These are phyloP conservation scores for Epithele typhae DNA, from an alignment of 768 basidiomycete species.

Conservation along the genomic window DNA sequence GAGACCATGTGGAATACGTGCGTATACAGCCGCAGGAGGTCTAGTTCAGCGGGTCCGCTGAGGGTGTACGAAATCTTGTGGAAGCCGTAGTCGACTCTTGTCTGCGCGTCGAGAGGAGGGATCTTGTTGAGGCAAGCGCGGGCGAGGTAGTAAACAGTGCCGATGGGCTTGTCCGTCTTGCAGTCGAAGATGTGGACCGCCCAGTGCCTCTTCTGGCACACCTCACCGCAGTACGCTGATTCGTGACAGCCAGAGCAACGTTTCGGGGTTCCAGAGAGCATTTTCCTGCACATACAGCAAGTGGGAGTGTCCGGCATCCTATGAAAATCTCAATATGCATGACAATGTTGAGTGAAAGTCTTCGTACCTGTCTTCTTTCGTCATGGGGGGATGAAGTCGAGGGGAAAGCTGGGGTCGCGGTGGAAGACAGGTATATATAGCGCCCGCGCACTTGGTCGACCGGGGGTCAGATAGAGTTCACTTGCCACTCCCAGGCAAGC, in stretches of 20 bases:
- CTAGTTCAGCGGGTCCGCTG: slow-evolving; percentile 15
- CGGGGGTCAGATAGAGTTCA: no score
- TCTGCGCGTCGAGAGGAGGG: slow-evolving; percentile 30
- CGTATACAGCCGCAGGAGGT: slow-evolving; percentile 20
- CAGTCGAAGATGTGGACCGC: slow-evolving; percentile 31
- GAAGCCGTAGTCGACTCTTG: slow-evolving; percentile 35
- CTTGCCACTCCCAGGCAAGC: no score
- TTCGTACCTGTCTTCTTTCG: no score
- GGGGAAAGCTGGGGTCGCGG: no score
- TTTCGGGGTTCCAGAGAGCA: no score
- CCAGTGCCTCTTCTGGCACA: slow-evolving; percentile 31
- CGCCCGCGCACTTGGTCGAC: no score
- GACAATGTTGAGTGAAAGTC: no score
- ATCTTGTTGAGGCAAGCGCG: slow-evolving; percentile 14
- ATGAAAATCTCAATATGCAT: no score
- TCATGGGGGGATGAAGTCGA: no score
- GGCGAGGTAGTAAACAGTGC: slow-evolving; percentile 30
- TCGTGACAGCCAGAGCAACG: slow-evolving; percentile 2
- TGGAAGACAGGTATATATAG: no score
- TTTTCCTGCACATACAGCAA: no score
- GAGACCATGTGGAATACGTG: slow-evolving; percentile 23
- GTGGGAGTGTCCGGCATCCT: no score
- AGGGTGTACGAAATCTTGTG: slow-evolving; percentile 24
- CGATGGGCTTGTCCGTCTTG: slow-evolving; percentile 21
- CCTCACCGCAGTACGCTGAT: slow-evolving; percentile 31